A percentile compares a stretch with the other conserved stretches of the same genome.
Conservation (phyloP, 106 monocot genomes). For the Gastrodia elata region DNA sequence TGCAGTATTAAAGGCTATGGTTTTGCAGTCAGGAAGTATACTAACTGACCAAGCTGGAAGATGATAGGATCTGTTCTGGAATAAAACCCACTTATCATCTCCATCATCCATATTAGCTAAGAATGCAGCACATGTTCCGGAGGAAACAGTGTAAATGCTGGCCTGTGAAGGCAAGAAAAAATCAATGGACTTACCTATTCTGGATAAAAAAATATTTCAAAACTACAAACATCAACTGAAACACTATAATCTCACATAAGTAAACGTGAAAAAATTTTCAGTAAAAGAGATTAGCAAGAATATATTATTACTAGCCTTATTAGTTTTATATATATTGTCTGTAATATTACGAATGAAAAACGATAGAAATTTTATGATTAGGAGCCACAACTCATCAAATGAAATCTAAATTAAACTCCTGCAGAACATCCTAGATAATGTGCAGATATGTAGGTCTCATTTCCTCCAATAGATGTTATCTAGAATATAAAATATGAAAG, state of each 20-base stretch:
- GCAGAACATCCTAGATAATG: background rate
- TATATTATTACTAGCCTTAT: background rate
- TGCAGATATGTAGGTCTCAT: background rate
- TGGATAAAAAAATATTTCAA: background rate
- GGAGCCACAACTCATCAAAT: background rate
- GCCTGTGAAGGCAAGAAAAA: slow-evolving; percentile 40
- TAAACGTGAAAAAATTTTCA: background rate
- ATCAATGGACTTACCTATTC: background rate
- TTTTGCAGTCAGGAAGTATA: slow-evolving; percentile 84
- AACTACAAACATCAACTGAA: background rate
- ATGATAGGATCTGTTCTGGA: slow-evolving; percentile 62
- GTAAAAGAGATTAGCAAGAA: background rate
- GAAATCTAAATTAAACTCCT: background rate
- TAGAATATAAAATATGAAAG: background rate
- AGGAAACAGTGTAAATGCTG: slow-evolving; percentile 49
- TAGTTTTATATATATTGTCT: background rate
- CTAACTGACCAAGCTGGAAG: slow-evolving; percentile 96
- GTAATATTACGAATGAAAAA: background rate
- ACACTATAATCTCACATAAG: background rate
- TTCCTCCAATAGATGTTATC: background rate
- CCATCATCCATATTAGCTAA: slow-evolving; percentile 69
- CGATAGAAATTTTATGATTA: background rate
- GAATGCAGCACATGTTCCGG: slow-evolving; percentile 71
- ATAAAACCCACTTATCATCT: slow-evolving; percentile 48
- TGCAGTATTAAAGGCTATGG: slow-evolving; percentile 81